Base-by-base conservation (phyloP, 805 yeast species). In the Yarrowia keelungensis region DNA sequence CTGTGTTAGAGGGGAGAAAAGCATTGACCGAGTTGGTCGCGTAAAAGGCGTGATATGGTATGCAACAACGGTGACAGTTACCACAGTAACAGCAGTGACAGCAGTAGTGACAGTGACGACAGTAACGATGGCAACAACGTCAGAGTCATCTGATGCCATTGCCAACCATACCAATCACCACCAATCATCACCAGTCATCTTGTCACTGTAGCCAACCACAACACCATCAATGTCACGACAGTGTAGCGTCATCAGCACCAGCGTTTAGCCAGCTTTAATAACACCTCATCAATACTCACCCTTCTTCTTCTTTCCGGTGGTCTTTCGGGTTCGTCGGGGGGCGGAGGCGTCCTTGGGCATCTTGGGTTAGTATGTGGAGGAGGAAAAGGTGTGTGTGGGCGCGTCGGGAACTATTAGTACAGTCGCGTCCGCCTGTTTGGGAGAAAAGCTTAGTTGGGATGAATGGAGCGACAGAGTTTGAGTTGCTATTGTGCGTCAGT, bases 311-410 rank as follows among this genome's bases (percentile, higher is more conserved):
- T 69, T 70, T 49, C 69, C 66, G 38, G 66, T 56, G 70, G 59
- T 69, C 65, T 71, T 71, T 65, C 69, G 69, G 51, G 68, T 70
- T 49, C 69, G 51, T 69, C 73, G 69, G 47, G 72, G 70, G 68
- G 74, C 69, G 47, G 73, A 64, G 39, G 72, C 50, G 64, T 74
- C 76, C 70, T 74, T 74, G 51, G 76, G 76, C 76, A 74, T 74
- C 68, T 47, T 68, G 69, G 66, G 50, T 67, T 49, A 45, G 43
- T 45, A 32, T 53, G 64, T 51, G 69, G n/a, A 42, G 12, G 56
- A 35, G 16, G 64, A 46, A 36, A 19, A 36, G 45, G 65, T 47
- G 43, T 35, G 51, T 16, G 68, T 14, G 68, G 12, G 68, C 61
- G 62, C 54, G 67, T 46, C 67, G 41, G 66, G 15, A 14, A 45